phyloP scores from a whole-genome alignment of 495 filamentous ascomycete species.

The Evernia prunastri region DNA sequence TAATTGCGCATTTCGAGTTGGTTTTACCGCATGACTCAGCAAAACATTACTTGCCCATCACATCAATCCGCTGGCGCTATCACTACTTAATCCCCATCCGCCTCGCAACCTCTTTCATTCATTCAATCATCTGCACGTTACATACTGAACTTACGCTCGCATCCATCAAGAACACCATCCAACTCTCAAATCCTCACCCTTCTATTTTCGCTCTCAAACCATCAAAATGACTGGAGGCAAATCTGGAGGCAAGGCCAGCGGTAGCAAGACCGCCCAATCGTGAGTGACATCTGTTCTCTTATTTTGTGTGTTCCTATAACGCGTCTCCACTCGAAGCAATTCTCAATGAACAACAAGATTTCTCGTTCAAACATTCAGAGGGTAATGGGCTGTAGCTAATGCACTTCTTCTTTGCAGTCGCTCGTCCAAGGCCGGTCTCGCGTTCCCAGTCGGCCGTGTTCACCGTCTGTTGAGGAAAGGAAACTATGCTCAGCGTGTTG shows the following conservation, averaged over 20 bases:
- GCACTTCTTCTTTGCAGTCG: conserved; percentile 52
- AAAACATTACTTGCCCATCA: conserved; percentile 14
- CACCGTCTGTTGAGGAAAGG: conserved; percentile 99
- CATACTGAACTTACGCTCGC: conserved; percentile 27
- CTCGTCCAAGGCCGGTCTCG: conserved; percentile 98
- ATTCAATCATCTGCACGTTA: conserved; percentile 32
- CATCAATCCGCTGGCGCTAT: conserved; percentile 26
- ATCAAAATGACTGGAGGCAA: conserved; percentile 99
- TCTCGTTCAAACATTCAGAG: not conserved
- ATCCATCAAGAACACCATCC: conserved; percentile 29
- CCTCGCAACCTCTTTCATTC: conserved; percentile 32
- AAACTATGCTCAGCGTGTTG: conserved; percentile 99
- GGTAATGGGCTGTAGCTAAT: not conserved
- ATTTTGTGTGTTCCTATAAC: conserved; percentile 26
- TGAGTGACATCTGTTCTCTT: conserved; percentile 47
- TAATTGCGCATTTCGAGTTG: conserved; percentile 10
- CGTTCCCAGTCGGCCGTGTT: conserved; percentile 99
- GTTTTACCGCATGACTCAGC: conserved; percentile 25
- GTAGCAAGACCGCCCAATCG: conserved; percentile 96
- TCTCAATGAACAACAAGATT: not conserved
- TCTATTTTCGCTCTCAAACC: conserved; percentile 33
- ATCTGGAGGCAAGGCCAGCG: conserved; percentile 96
- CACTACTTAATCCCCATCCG: conserved; percentile 28
- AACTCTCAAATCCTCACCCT: conserved; percentile 21
- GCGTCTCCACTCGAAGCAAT: conserved; percentile 8